Base-by-base conservation (phyloP, 495 filamentous ascomycete species). In the Talaromyces ruber region DNA sequence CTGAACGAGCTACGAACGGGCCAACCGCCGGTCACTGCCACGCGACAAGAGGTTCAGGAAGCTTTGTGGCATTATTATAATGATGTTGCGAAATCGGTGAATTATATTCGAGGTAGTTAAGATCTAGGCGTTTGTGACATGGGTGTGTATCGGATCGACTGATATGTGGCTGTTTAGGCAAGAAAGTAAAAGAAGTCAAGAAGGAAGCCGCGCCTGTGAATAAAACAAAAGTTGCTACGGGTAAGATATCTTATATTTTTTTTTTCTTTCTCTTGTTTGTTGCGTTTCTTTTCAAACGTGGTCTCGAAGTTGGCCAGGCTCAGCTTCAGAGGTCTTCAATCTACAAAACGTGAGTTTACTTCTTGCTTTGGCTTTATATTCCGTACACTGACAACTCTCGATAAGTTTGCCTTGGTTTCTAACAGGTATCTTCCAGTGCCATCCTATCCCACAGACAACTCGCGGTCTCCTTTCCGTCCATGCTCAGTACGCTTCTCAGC, bases 31-130 rank as follows among this genome's bases (percentile, higher is more conserved):
- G 70, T 79, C 63, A 75, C 69, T 26, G 74, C 75, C 8, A 72
- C 75, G 28, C 73, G 74, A 39, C 65, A 83, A 32, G 87, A 95
- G 62, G 92, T 96, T 47, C 82, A 96, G 70, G 95, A 98, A 58
- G 82, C 92, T 0, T 72, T 98, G 30, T 98, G 92, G 91, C 84
- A 98, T 72, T 97, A 97, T 72, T 98, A 93, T 72, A 97, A 90
- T 69, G 93, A 98, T 70, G 79, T 96, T 26, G 84, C 85, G 26
- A 96, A 97, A 70, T 83, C 90, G 0, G 87, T 92, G 21, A 78
- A 83, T 61, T 96, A 93, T 68, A 73, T 98, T 39, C 77, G 85
- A 51, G 84, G 86, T 85, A 86, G 75, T 66, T 67, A n/a, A 5
- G 2, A n/a, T 30, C 50, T 21, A 4, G 9, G 28, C 6, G 30